Conservation (phyloP, 352 stramenopile species). For the Phytophthora meadii region DNA sequence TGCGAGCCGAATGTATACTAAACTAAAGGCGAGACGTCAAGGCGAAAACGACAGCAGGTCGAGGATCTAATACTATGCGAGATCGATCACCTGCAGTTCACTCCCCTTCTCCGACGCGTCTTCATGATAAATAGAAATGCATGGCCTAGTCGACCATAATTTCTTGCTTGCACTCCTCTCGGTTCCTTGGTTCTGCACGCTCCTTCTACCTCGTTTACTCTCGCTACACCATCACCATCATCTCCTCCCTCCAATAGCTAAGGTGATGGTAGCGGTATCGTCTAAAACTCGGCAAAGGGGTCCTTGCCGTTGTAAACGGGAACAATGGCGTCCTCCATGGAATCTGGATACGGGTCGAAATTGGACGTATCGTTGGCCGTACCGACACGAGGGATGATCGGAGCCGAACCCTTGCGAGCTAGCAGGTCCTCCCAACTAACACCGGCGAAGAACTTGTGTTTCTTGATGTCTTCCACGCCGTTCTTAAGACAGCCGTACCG, state of each 20-base stretch:
- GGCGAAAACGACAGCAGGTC: slow-evolving; percentile 5
- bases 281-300: slow-evolving; percentile 94
- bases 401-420: slow-evolving; percentile 87
- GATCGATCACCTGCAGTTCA: slow-evolving; percentile 1
- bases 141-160: slow-evolving; percentile 37
- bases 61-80: slow-evolving; percentile 9
- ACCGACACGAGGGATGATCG: slow-evolving; percentile 94
- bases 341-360: slow-evolving; percentile 97
- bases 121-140: slow-evolving; percentile 47
- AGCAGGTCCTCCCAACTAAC: slow-evolving; percentile 94
- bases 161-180: slow-evolving; percentile 32
- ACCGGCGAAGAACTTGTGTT: slow-evolving; percentile 95
- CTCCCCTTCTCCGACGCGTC: slow-evolving; percentile 15
- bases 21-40: slow-evolving; percentile 29
- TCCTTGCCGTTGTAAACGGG: slow-evolving; percentile 94
- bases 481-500: slow-evolving; percentile 97
- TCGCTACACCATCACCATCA: slow-evolving; percentile 23
- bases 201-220: slow-evolving; percentile 15
- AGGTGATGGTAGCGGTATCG: slow-evolving; percentile 16
- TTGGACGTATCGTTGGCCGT: slow-evolving; percentile 95
- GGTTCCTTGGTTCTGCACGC: slow-evolving; percentile 11
- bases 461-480: slow-evolving; percentile 96
- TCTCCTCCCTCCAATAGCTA: slow-evolving; percentile 12
- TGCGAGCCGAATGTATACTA: slow-evolving; percentile 42
- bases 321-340: slow-evolving; percentile 88